Conservation (phyloP, 2,329 filamentous ascomycete species). For the Fusarium praegraminearum region DNA sequence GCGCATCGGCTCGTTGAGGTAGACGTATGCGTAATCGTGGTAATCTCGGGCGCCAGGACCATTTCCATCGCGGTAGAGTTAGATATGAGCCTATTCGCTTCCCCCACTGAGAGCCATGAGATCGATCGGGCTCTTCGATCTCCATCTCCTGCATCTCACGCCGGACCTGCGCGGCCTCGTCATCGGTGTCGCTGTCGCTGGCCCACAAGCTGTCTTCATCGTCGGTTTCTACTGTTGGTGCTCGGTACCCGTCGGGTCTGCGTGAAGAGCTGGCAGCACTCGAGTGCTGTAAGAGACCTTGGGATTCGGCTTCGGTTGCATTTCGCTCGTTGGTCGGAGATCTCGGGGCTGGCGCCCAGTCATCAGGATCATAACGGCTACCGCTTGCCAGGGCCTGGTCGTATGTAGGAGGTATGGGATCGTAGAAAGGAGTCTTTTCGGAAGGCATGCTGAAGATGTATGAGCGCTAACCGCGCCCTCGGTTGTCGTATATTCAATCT, state of each 20-base stretch:
- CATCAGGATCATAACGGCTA: slow-evolving; percentile 50
- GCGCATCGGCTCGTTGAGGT: slow-evolving; percentile 53
- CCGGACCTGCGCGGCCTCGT: slow-evolving; percentile 75
- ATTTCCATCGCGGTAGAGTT: slow-evolving; percentile 66
- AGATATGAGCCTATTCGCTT: slow-evolving; percentile 67
- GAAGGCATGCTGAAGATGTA: slow-evolving; percentile 50
- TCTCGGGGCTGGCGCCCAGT: slow-evolving; percentile 49
- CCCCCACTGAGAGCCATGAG: slow-evolving; percentile 62
- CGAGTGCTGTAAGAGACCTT: slow-evolving; percentile 75
- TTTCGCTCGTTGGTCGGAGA: slow-evolving; percentile 66
- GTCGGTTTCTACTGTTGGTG: slow-evolving; percentile 84
- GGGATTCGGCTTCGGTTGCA: slow-evolving; percentile 79
- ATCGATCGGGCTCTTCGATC: slow-evolving; percentile 74
- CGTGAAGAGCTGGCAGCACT: slow-evolving; percentile 57
- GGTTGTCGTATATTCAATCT: slow-evolving; percentile 22
- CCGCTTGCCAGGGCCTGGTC: slow-evolving; percentile 56
- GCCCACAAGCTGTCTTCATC: slow-evolving; percentile 71
- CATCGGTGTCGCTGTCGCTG: slow-evolving; percentile 61
- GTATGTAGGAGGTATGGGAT: slow-evolving; percentile 59
- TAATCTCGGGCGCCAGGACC: slow-evolving; percentile 65
- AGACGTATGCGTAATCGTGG: slow-evolving; percentile 65
- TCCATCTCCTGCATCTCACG: slow-evolving; percentile 92
- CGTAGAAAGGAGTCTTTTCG: slow-evolving; percentile 58
- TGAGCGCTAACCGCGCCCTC: slow-evolving; percentile 39
- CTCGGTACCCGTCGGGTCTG: slow-evolving; percentile 73